A percentile compares a stretch with the other conserved stretches of the same genome.
These are phyloP conservation scores for Salix exigua DNA, from an alignment of 345 rosid species.

Conservation along the genomic window DNA sequence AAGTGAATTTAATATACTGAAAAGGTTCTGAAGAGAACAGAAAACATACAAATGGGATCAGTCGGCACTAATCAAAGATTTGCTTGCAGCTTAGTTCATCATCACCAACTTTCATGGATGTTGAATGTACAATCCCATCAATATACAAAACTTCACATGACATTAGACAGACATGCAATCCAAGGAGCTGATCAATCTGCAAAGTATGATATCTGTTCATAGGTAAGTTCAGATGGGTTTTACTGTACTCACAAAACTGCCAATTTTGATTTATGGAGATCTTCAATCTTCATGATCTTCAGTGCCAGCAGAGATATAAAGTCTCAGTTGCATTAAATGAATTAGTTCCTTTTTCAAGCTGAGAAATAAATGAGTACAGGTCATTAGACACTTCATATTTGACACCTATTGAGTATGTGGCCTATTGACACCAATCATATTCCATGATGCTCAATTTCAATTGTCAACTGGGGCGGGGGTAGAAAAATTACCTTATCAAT, in stretches of 20 bases:
- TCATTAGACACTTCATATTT: too few relatives aligned
- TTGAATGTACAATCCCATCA: slow-evolving; percentile 6
- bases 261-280: slow-evolving; percentile 2
- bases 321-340: background rate
- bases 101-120: background rate
- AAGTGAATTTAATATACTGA: background rate
- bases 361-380: background rate
- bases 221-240: slow-evolving; percentile 17
- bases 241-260: slow-evolving; percentile 16
- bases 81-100: background rate
- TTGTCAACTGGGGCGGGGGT: too few relatives aligned
- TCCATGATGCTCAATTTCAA: background rate
- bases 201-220: slow-evolving; percentile 11
- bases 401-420: too few relatives aligned
- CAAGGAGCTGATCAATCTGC: background rate
- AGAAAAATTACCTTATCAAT: slow-evolving; percentile 2
- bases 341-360: background rate
- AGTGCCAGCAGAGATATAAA: background rate
- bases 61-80: slow-evolving; percentile 2
- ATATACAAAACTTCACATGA: background rate
- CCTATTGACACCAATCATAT: too few relatives aligned
- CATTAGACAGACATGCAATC: slow-evolving; percentile 9
- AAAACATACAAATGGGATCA: background rate
- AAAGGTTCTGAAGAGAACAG: background rate
- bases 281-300: slow-evolving; percentile 14